Conservation (phyloP, 2,329 filamentous ascomycete species). For the Aspergillus brunneoviolaceus region DNA sequence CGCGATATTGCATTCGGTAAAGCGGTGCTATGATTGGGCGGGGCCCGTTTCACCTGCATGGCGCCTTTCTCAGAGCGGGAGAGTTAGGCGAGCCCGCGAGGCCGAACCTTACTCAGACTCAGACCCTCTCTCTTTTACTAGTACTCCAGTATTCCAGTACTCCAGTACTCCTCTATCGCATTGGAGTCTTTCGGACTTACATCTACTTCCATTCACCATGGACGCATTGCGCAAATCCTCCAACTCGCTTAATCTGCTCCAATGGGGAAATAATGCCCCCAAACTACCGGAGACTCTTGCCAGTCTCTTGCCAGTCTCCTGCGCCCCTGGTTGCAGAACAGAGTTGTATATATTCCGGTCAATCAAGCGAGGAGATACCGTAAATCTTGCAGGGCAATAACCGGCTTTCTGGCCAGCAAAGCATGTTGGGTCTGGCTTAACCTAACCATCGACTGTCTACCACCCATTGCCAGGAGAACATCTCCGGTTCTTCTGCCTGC, state of each 20-base stretch:
- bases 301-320: background rate
- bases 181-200: background rate
- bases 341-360: background rate
- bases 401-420: background rate
- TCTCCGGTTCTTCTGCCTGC: background rate
- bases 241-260: background rate
- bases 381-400: background rate
- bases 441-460: background rate
- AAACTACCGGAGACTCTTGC: background rate
- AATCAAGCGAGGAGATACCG: background rate
- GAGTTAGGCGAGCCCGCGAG: constrained; percentile 34
- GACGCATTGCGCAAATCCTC: background rate
- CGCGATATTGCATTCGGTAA: constrained; percentile 32
- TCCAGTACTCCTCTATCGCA: background rate
- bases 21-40: constrained; percentile 33
- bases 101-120: constrained; percentile 4
- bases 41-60: constrained; percentile 23
- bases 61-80: constrained; percentile 38
- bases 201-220: background rate
- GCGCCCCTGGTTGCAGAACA: constrained; percentile 7
- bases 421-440: background rate
- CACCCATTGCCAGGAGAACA: background rate
- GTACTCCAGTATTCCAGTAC: background rate
- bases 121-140: too few relatives aligned
- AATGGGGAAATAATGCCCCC: background rate